Evolutionary conservation across 352 stramenopile genomes (phyloP).

Genomic region (Globisporangium solare): DNA sequence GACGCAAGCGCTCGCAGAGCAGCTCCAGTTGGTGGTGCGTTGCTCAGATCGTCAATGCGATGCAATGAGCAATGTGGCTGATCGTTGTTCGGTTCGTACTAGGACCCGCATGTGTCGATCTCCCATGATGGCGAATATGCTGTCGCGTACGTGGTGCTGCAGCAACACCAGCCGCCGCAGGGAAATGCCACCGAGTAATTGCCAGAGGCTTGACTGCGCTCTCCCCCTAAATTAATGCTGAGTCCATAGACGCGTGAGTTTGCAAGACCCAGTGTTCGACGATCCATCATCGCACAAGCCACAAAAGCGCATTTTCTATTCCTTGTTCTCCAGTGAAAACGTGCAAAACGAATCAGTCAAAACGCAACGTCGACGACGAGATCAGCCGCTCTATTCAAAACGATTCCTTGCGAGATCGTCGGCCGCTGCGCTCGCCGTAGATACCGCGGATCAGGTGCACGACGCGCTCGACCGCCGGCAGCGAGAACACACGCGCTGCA

Average conservation of each 20-base stretch:
- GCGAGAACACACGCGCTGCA: conserved; percentile 40
- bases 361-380: not conserved
- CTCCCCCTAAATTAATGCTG: conserved; percentile 1
- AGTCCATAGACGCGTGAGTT: no score
- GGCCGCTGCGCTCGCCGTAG: conserved; percentile 49
- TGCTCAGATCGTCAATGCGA: not conserved
- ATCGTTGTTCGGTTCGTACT: conserved; percentile 2
- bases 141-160: conserved; percentile 70
- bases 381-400: conserved; percentile 22
- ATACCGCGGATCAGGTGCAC: conserved; percentile 56
- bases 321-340: no score
- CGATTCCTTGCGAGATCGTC: conserved; percentile 40
- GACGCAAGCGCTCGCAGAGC: conserved; percentile 41
- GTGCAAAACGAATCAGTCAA: not conserved
- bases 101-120: conserved; percentile 67
- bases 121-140: conserved; percentile 84
- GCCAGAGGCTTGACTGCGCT: no score
- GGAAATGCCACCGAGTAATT: not conserved
- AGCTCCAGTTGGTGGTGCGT: conserved; percentile 49
- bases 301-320: no score
- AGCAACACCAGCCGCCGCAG: conserved; percentile 25
- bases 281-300: no score
- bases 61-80: not conserved
- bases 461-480: conserved; percentile 54
- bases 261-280: no score